Evolutionary conservation across 441 rosid species (phyloP).

Genomic region (Macaranga tanarius): DNA sequence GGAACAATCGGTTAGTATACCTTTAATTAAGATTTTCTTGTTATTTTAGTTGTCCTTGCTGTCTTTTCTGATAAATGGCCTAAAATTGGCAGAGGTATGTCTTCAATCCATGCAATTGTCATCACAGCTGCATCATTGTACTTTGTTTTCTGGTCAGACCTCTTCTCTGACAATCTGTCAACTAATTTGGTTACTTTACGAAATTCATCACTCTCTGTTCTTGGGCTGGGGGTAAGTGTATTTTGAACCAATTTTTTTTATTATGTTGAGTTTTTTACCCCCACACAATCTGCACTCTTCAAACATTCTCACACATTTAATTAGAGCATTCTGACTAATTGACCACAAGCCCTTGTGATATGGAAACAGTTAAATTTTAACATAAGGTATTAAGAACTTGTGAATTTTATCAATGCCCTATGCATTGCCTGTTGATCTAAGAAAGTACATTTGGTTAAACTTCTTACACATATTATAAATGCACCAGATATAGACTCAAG

Average conservation of each 20-base stretch:
- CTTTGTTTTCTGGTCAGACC: constrained; percentile 43
- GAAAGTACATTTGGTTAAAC: not conserved
- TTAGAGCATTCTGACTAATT: too few relatives aligned
- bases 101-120: constrained; percentile 47
- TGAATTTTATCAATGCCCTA: not conserved
- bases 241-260: not conserved
- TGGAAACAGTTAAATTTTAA: not conserved
- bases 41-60: too few relatives aligned
- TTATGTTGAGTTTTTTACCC: not conserved
- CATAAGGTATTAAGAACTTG: not conserved
- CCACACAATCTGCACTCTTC: too few relatives aligned
- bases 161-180: constrained; percentile 26
- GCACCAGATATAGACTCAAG: not conserved
- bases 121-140: constrained; percentile 37
- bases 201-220: constrained; percentile 39
- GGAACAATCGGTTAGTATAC: constrained; percentile 40
- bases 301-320: too few relatives aligned
- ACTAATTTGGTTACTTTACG: constrained; percentile 29
- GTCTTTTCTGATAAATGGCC: constrained; percentile 29
- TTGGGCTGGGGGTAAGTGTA: constrained; percentile 40
- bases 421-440: not conserved
- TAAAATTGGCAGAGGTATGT: constrained; percentile 37
- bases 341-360: not conserved
- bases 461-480: not conserved
- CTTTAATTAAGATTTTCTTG: constrained; percentile 10